Evolutionary conservation across 352 stramenopile species (phyloP).

Genomic region (Phytophthora idaei): DNA sequence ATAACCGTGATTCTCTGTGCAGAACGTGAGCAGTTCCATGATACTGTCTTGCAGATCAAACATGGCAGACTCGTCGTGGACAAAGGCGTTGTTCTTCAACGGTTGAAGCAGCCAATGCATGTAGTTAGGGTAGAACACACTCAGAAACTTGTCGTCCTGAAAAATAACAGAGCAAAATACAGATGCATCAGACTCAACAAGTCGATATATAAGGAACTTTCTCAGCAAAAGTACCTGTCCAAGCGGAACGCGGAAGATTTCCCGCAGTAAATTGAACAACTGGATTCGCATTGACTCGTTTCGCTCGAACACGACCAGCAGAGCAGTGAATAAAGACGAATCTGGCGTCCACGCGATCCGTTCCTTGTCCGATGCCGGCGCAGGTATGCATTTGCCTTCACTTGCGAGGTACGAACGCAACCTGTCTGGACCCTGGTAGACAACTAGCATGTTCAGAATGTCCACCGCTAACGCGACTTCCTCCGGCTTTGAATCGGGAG

Average conservation of each 20-base stretch:
- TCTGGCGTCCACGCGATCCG: conserved; percentile 64
- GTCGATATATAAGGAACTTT: neutral
- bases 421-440: conserved; percentile 74
- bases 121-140: conserved; percentile 88
- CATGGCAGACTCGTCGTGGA: conserved; percentile 50
- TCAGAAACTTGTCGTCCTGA: conserved; percentile 88
- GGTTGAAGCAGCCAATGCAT: conserved; percentile 87
- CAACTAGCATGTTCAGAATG: conserved; percentile 73
- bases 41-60: conserved; percentile 85
- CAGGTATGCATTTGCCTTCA: conserved; percentile 71
- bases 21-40: conserved; percentile 88
- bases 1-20: conserved; percentile 84
- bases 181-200: neutral
- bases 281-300: conserved; percentile 68
- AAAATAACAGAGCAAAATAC: conserved; percentile 1
- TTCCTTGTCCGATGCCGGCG: conserved; percentile 66
- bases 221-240: conserved; percentile 49
- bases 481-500: conserved; percentile 45
- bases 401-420: conserved; percentile 68
- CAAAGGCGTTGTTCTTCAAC: conserved; percentile 62
- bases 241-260: conserved; percentile 77
- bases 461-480: conserved; percentile 63
- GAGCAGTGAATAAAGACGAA: conserved; percentile 74
- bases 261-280: conserved; percentile 67
- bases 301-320: conserved; percentile 73